A percentile compares a stretch with the other conserved stretches of the same genome.
Evolutionary conservation across 257 asterid genomes (phyloP).

Genomic region (Perilla frutescens): DNA sequence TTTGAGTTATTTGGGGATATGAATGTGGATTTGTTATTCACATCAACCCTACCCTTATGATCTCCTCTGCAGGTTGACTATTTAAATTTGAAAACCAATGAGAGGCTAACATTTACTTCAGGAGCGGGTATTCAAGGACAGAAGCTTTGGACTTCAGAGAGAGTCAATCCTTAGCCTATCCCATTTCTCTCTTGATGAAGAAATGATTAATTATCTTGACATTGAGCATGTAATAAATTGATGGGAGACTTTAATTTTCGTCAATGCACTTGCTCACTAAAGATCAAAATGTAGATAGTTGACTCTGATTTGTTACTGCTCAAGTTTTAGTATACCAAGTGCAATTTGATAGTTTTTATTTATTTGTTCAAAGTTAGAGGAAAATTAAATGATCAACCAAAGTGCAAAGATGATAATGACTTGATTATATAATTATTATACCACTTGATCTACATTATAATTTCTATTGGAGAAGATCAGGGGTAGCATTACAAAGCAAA

Average conservation of each 20-base stretch:
- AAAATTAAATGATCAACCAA: not conserved
- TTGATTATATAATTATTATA: not conserved
- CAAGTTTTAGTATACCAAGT: too few relatives aligned
- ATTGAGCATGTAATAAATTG: not conserved
- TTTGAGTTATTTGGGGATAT: too few relatives aligned
- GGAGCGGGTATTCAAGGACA: slow-evolving; percentile 46
- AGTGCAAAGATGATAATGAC: not conserved
- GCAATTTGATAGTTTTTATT: too few relatives aligned
- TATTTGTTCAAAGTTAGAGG: not conserved
- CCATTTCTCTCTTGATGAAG: not conserved
- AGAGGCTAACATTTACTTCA: slow-evolving; percentile 61
- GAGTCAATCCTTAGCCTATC: slow-evolving; percentile 57
- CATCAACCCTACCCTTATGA: not conserved
- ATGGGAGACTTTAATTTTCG: not conserved
- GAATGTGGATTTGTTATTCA: too few relatives aligned
- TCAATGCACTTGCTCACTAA: not conserved
- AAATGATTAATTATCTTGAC: not conserved
- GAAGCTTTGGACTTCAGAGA: slow-evolving; percentile 64
- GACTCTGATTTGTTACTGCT: too few relatives aligned
- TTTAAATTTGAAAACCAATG: slow-evolving; percentile 78
- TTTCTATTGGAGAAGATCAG: not conserved
- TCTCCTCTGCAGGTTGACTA: slow-evolving; percentile 74
- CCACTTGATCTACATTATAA: not conserved
- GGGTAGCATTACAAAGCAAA: too few relatives aligned
- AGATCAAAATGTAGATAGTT: not conserved